Conservation (phyloP, 805 yeast genomes). For the Kluyveromyces nonfermentans region DNA sequence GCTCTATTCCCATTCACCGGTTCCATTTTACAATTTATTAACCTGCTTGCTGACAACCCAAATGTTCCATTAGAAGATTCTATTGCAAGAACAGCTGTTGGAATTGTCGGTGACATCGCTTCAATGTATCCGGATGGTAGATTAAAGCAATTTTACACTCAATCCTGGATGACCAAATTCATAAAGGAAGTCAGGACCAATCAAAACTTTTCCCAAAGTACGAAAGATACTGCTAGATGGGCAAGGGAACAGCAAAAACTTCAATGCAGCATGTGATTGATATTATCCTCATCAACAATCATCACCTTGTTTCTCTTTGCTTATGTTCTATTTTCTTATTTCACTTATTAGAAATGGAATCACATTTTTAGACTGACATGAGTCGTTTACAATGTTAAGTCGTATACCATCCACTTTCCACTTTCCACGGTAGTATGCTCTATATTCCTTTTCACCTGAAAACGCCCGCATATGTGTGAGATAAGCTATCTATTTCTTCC, state of each 20-base stretch:
- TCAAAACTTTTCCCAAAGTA: constrained; percentile 48
- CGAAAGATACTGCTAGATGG: constrained; percentile 94
- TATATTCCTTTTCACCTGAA: not conserved
- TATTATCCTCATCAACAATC: no score
- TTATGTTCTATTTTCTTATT: no score
- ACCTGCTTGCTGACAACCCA: constrained; percentile 48
- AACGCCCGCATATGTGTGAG: not conserved
- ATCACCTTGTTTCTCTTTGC: no score
- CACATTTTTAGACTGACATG: no score
- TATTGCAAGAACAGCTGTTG: constrained; percentile 76
- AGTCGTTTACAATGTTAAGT: no score
- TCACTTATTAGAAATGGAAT: no score
- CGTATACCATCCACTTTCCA: no score
- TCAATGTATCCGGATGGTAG: constrained; percentile 76
- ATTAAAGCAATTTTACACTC: constrained; percentile 53
- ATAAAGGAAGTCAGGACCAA: constrained; percentile 65
- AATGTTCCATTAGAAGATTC: constrained; percentile 55
- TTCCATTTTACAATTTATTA: constrained; percentile 62
- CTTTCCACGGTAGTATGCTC: not conserved
- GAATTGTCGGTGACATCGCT: constrained; percentile 87
- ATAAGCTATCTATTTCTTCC: not conserved
- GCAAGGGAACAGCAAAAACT: constrained; percentile 63
- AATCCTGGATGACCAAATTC: constrained; percentile 72
- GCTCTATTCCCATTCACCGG: constrained; percentile 56
- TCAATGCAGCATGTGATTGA: constrained; percentile 19